Conservation (phyloP, 352 stramenopile species). For the Globisporangium lucens region DNA sequence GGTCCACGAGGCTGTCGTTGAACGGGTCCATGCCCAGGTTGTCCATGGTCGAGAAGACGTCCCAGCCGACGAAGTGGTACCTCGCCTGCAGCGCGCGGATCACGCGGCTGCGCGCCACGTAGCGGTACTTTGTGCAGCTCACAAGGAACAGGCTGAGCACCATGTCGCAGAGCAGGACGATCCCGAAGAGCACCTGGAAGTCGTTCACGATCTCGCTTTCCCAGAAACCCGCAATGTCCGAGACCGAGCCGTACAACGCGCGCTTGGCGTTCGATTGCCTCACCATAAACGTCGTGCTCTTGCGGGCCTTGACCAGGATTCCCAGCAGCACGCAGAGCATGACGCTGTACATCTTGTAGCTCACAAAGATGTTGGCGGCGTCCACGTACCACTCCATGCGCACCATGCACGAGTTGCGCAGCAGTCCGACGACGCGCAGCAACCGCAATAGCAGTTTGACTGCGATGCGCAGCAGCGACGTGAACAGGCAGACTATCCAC, state of each 20-base stretch:
- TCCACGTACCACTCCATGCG: constrained; percentile 20
- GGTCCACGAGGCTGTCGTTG: constrained; percentile 4
- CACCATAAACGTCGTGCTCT: constrained; percentile 25
- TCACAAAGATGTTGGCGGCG: constrained; percentile 21
- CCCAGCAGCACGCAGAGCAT: constrained; percentile 24
- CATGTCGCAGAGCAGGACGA: constrained; percentile 12
- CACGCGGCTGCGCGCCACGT: constrained; percentile 19
- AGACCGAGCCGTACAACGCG: constrained; percentile 19
- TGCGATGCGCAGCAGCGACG: constrained; percentile 18
- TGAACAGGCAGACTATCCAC: constrained; percentile 32
- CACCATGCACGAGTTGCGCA: neutral
- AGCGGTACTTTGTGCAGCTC: constrained; percentile 16
- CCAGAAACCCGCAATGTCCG: constrained; percentile 26
- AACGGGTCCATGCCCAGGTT: constrained; percentile 26
- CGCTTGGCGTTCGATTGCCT: constrained; percentile 7
- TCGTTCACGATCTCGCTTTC: constrained; percentile 28
- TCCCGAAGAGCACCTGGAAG: constrained; percentile 19
- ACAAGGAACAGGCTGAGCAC: constrained; percentile 7
- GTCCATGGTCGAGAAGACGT: constrained; percentile 22
- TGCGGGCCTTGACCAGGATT: constrained; percentile 16
- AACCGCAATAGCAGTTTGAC: constrained; percentile 18
- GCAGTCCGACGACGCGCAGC: constrained; percentile 7
- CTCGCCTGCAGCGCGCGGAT: constrained; percentile 24
- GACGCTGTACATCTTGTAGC: constrained; percentile 36
- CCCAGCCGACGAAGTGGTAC: constrained; percentile 22